Evolutionary conservation across 176 grass and related monocot species (phyloP).

Genomic region (Ananas comosus): DNA sequence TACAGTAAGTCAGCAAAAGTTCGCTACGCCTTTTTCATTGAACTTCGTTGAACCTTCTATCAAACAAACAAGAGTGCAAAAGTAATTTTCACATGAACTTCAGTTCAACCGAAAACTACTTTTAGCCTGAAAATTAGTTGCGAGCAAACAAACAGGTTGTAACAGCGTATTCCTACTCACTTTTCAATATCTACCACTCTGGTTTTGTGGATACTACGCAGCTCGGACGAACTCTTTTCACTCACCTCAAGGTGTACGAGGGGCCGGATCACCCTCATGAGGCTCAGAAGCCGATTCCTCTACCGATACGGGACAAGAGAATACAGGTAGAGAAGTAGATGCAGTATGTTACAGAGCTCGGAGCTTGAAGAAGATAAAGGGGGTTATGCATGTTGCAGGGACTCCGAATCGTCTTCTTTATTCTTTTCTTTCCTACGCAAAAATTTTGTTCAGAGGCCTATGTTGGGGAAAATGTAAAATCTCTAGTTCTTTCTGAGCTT

Average conservation of each 20-base stretch:
- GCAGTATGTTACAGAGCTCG: neutral
- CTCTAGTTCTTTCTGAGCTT: neutral
- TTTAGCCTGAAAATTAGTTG: too few relatives aligned
- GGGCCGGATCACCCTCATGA: slow-evolving; percentile 82
- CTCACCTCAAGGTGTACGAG: slow-evolving; percentile 95
- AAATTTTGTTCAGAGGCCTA: slow-evolving; percentile 4
- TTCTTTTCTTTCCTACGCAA: neutral
- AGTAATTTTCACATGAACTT: too few relatives aligned
- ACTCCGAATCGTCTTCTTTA: neutral
- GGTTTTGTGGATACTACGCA: slow-evolving; percentile 18
- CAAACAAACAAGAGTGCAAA: too few relatives aligned
- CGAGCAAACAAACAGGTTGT: too few relatives aligned
- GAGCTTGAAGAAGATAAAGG: neutral
- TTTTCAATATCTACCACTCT: neutral
- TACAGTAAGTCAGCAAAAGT: too few relatives aligned
- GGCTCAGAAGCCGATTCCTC: slow-evolving; percentile 69
- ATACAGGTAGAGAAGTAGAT: slow-evolving; percentile 34
- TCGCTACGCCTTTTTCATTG: too few relatives aligned
- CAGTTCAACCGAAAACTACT: too few relatives aligned
- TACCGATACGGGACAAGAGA: slow-evolving; percentile 91
- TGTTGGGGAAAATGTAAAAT: neutral
- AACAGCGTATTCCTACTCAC: neutral
- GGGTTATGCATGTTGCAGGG: neutral
- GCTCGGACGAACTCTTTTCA: slow-evolving; percentile 90
- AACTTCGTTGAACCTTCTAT: too few relatives aligned